Conservation (phyloP, 176 grass and related monocot genomes). For the Otatea glauca region DNA sequence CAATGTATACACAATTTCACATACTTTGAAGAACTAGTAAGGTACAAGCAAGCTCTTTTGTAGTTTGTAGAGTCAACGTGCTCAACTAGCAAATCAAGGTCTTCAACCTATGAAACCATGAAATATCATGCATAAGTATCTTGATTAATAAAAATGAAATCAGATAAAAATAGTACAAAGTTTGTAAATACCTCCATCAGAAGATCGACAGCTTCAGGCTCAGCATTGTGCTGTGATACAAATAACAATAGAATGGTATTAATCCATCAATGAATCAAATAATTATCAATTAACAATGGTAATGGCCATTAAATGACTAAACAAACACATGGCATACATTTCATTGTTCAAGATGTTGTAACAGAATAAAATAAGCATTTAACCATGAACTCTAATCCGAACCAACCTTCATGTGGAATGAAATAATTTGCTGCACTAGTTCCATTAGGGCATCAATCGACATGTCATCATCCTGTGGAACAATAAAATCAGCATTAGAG, state of each 20-base stretch:
- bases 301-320: background rate
- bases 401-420: slow-evolving; percentile 98
- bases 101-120: slow-evolving; percentile 73
- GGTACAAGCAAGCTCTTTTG: slow-evolving; percentile 90
- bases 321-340: background rate
- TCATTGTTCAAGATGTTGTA: background rate
- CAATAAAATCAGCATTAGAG: slow-evolving; percentile 10
- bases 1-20: slow-evolving; percentile 16
- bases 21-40: slow-evolving; percentile 92
- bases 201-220: slow-evolving; percentile 99
- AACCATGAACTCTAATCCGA: background rate
- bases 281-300: background rate
- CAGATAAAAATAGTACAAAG: slow-evolving; percentile 7
- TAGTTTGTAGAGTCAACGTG: slow-evolving; percentile 92
- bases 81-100: slow-evolving; percentile 94
- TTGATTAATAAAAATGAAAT: background rate
- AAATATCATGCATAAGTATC: slow-evolving; percentile 23
- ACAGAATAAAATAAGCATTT: background rate
- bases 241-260: slow-evolving; percentile 6
- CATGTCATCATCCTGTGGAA: slow-evolving; percentile 83
- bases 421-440: slow-evolving; percentile 96
- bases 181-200: slow-evolving; percentile 79
- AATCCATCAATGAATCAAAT: slow-evolving; percentile 9
- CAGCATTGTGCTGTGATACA: slow-evolving; percentile 84
- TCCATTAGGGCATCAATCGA: slow-evolving; percentile 90